These are phyloP conservation scores for Metroxylon sagu DNA, from an alignment of 176 grass and related monocot species.

Conservation along the genomic window DNA sequence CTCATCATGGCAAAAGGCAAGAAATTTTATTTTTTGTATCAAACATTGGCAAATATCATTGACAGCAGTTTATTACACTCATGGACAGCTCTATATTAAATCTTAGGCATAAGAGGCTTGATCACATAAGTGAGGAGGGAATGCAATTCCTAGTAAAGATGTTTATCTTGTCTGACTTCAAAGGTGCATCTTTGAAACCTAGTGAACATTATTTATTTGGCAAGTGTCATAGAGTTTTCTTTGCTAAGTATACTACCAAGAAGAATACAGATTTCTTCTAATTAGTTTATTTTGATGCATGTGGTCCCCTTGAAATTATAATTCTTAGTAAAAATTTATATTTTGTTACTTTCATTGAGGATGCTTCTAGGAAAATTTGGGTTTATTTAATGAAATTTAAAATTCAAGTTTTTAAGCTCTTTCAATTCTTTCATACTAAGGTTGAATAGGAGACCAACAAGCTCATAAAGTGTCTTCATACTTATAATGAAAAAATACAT, in stretches of 20 bases:
- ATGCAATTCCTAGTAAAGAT: no score
- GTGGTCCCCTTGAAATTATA: not conserved
- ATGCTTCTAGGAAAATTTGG: constrained; percentile 1
- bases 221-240: no score
- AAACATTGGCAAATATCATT: not conserved
- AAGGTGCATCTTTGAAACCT: no score
- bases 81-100: no score
- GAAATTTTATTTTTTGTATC: not conserved
- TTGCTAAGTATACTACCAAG: no score
- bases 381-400: constrained; percentile 12
- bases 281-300: no score
- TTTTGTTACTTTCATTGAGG: constrained; percentile 11
- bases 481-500: no score
- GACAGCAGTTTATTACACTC: not conserved
- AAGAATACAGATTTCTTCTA: no score
- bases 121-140: no score
- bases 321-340: not conserved
- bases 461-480: constrained; percentile 1
- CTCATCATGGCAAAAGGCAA: not conserved
- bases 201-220: no score
- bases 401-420: constrained; percentile 1
- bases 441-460: constrained; percentile 9
- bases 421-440: not conserved
- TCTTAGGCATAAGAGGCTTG: no score
- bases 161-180: no score